Evolutionary conservation across 2,329 filamentous ascomycete species (phyloP).

Genomic region (Colletotrichum orbiculare): DNA sequence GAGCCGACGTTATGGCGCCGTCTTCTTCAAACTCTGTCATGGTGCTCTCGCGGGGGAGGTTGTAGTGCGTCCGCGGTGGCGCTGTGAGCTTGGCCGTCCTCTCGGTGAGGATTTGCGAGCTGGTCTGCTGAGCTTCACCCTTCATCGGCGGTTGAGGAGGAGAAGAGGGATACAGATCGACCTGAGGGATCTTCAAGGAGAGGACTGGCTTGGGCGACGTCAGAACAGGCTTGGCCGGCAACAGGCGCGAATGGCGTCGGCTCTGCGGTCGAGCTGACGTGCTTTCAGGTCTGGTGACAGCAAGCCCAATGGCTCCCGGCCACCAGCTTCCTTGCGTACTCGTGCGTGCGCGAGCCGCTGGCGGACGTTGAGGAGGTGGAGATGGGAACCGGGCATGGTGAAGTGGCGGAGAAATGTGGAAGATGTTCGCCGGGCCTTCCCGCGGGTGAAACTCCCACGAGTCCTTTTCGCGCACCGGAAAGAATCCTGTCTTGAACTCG

Average conservation of each 20-base stretch:
- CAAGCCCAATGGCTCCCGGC: conserved; percentile 56
- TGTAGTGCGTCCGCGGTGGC: conserved; percentile 30
- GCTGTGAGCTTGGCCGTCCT: conserved; percentile 35
- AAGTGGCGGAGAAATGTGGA: conserved; percentile 57
- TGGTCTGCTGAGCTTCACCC: conserved; percentile 29
- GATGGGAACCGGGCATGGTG: conserved; percentile 42
- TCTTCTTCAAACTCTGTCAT: conserved; percentile 66
- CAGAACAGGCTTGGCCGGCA: conserved; percentile 51
- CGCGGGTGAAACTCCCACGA: conserved; percentile 45
- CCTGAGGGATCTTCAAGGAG: conserved; percentile 50
- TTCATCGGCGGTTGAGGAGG: conserved; percentile 28
- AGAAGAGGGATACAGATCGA: conserved; percentile 19
- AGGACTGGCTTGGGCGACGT: conserved; percentile 54
- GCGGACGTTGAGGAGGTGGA: conserved; percentile 28
- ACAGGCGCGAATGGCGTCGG: conserved; percentile 51
- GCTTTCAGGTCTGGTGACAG: conserved; percentile 52
- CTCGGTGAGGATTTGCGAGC: conserved; percentile 32
- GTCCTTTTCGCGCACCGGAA: conserved; percentile 50
- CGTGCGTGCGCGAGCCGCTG: conserved; percentile 26
- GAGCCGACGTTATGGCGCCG: conserved; percentile 47
- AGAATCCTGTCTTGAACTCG: conserved; percentile 51
- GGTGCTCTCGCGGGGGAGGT: conserved; percentile 53
- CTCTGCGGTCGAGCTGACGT: conserved; percentile 39
- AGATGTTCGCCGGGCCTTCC: conserved; percentile 40
- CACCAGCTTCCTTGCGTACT: conserved; percentile 43